Percentiles rank a stretch among this genome's conserved stretches.
These are phyloP conservation scores for Groenewaldozyma salmanticensis DNA, from an alignment of 805 yeast species.

Conservation along the genomic window DNA sequence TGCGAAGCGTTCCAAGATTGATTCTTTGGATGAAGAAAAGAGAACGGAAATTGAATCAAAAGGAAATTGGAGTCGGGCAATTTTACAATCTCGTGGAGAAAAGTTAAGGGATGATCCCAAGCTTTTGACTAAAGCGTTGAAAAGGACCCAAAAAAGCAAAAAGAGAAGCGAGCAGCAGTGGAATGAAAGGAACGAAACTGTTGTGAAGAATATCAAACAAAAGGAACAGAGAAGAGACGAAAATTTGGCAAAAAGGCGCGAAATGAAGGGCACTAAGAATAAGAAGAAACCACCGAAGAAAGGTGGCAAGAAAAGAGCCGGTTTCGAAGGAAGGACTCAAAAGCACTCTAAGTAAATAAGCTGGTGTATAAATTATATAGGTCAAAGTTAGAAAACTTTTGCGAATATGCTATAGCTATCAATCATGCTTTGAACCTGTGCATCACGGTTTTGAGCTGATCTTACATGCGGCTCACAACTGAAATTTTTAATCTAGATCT, in stretches of 20 bases:
- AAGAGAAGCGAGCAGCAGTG: constrained; percentile 84
- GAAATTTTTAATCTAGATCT: no score
- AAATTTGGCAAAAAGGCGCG: constrained; percentile 75
- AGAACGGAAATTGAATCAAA: constrained; percentile 51
- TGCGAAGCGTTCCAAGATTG: constrained; percentile 56
- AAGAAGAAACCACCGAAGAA: constrained; percentile 44
- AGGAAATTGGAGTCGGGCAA: constrained; percentile 74
- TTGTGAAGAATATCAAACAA: constrained; percentile 62
- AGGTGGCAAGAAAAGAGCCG: constrained; percentile 60
- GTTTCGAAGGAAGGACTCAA: constrained; percentile 61
- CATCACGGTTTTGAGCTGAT: no score
- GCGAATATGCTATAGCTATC: no score
- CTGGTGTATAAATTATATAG: background rate
- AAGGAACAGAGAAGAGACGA: constrained; percentile 86
- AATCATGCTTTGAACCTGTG: no score
- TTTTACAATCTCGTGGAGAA: constrained; percentile 79
- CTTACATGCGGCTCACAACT: no score
- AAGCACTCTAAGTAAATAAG: background rate
- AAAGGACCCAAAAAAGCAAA: constrained; percentile 73
- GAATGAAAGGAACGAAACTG: constrained; percentile 79
- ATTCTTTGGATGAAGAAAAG: constrained; percentile 52
- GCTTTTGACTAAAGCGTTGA: constrained; percentile 74
- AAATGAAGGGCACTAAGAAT: constrained; percentile 71
- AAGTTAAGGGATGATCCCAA: constrained; percentile 87
- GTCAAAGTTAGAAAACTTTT: no score